These are phyloP conservation scores for Hypsizygus marmoreus DNA, from an alignment of 768 basidiomycete species.

Conservation along the genomic window DNA sequence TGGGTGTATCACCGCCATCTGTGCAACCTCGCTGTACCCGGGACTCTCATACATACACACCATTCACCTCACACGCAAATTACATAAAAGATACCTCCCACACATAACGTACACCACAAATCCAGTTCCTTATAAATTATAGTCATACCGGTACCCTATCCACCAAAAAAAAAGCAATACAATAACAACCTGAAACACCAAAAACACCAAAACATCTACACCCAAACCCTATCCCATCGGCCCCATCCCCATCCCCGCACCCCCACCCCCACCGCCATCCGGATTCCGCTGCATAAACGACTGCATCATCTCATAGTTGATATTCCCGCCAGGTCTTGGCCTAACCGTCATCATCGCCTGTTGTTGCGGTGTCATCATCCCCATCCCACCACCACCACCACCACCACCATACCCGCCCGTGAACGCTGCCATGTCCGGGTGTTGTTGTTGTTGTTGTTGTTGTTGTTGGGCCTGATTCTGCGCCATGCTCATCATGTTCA, in stretches of 20 bases:
- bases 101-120: too few species aligned
- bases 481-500: slow-evolving; percentile 10
- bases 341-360: slow-evolving; percentile 23
- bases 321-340: slow-evolving; percentile 18
- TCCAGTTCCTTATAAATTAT: too few species aligned
- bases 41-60: slow-evolving; percentile 14
- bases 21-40: background rate
- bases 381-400: slow-evolving; percentile 16
- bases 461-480: slow-evolving; percentile 25
- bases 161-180: too few species aligned
- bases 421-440: slow-evolving; percentile 6
- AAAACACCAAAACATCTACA: too few species aligned
- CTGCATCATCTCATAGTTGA: slow-evolving; percentile 45
- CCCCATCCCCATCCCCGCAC: too few species aligned
- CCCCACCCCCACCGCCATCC: slow-evolving; percentile 10
- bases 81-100: too few species aligned
- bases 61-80: too few species aligned
- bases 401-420: slow-evolving; percentile 15
- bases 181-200: too few species aligned
- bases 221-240: too few species aligned
- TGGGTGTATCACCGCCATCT: too few species aligned
- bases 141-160: too few species aligned
- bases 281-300: slow-evolving; percentile 42
- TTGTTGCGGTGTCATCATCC: slow-evolving; percentile 24
- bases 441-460: slow-evolving; percentile 21